Conservation (phyloP, 2,329 filamentous ascomycete genomes). For the Sporothrix inflata region DNA sequence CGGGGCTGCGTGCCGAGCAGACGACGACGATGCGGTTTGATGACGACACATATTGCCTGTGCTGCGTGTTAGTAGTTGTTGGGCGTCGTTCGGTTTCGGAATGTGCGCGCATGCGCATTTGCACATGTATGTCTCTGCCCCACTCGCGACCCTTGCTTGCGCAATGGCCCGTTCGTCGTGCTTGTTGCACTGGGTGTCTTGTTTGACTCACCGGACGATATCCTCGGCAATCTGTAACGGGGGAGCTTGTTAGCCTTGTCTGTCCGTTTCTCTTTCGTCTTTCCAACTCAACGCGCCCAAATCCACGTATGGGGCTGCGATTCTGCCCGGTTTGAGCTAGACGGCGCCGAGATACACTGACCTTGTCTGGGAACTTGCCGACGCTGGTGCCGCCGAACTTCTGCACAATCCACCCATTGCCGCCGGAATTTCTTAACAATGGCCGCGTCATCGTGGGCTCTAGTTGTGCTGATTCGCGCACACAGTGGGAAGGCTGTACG, state of each 20-base stretch:
- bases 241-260: constrained; percentile 36
- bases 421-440: constrained; percentile 29
- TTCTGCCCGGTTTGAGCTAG: not conserved
- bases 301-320: not conserved
- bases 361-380: constrained; percentile 59
- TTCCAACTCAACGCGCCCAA: not conserved
- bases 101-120: constrained; percentile 5
- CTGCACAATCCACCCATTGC: constrained; percentile 57
- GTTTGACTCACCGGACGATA: constrained; percentile 34
- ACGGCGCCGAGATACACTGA: constrained; percentile 41
- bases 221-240: constrained; percentile 39
- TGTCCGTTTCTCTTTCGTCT: not conserved
- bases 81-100: not conserved
- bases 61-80: constrained; percentile 14
- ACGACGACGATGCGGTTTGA: constrained; percentile 84
- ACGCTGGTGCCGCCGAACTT: constrained; percentile 65
- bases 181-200: not conserved
- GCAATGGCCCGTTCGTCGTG: not conserved
- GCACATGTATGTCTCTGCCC: constrained; percentile 19
- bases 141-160: not conserved
- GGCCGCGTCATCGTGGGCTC: constrained; percentile 29
- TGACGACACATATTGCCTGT: constrained; percentile 31
- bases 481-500: constrained; percentile 17
- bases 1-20: constrained; percentile 92
- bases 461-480: constrained; percentile 16